Evolutionary conservation across 768 basidiomycete genomes (phyloP), one percentile per base, ranked within the genome.

Genomic region (Pisolithus albus): DNA sequence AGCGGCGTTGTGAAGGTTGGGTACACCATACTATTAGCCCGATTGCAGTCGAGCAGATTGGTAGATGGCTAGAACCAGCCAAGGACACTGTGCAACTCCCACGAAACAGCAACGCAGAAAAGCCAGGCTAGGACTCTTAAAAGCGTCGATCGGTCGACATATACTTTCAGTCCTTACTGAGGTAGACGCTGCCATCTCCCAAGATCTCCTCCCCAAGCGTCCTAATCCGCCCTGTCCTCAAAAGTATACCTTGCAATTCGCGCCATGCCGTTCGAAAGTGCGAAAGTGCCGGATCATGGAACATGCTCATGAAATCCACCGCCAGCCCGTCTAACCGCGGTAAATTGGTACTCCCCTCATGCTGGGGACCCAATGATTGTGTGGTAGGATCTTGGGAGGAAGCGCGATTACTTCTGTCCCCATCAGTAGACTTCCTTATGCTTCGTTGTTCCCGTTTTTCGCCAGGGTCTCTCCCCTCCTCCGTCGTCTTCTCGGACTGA

Each of bases 171-270:
- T 56, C 53, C 9, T 45, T 43, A 39, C 7, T 30, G 18, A 63
- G 49, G 43, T 63, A 69, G 40, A 58, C 50, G 24, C 53, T 58
- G 4, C 63, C 65, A 32, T 69, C 56, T 18, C 30, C n/a, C 42
- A 51, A 59, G 40, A 59, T 54, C 24, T 38, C 26, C 2, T 60
- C 30, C 1, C 54, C 57, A 26, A 58, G 44, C 26, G 52, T 62
- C 32, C 66, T 57, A 42, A 67, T 56, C 23, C 64, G 60, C 18
- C 65, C 66, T 6, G 67, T 65, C 42, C 55, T 68, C 53, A 66
- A 48, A 23, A 66, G 19, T 1, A 47, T 43, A 1, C n/a, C 13
- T 28, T 41, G 52, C 1, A 62, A 30, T 2, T 56, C 52, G 7
- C 38, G 21, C 52, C 56, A 13, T 18, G 54, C 49, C 45, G 65